Conservation (phyloP, 2,329 filamentous ascomycete genomes). For the Aspergillus nomiae region DNA sequence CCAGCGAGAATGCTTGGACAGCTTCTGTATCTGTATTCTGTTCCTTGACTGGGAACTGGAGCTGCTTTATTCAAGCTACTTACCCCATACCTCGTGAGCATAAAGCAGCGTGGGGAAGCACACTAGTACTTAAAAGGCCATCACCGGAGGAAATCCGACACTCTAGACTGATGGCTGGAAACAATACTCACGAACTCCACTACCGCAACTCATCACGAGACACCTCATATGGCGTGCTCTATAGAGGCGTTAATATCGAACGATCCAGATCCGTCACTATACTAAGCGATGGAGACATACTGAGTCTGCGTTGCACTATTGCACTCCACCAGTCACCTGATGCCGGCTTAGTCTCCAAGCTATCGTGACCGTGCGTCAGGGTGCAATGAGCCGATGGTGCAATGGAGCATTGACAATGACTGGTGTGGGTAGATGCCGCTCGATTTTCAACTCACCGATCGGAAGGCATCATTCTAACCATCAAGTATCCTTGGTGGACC, state of each 20-base stretch:
- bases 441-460: background rate
- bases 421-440: background rate
- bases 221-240: background rate
- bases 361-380: background rate
- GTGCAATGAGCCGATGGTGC: background rate
- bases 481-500: background rate
- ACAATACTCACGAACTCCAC: background rate
- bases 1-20: no score
- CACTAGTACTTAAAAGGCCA: background rate
- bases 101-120: background rate
- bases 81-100: no score
- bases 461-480: background rate
- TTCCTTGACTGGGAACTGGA: no score
- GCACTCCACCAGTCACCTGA: background rate
- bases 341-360: background rate
- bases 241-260: background rate
- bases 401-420: background rate
- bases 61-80: no score
- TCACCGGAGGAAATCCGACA: background rate
- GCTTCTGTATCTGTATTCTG: no score
- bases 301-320: background rate
- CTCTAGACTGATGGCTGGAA: background rate
- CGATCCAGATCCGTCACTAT: background rate
- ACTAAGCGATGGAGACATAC: background rate
- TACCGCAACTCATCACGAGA: background rate